Evolutionary conservation across 139 green algal species (phyloP).

Genomic region (Chlorella sp.): DNA sequence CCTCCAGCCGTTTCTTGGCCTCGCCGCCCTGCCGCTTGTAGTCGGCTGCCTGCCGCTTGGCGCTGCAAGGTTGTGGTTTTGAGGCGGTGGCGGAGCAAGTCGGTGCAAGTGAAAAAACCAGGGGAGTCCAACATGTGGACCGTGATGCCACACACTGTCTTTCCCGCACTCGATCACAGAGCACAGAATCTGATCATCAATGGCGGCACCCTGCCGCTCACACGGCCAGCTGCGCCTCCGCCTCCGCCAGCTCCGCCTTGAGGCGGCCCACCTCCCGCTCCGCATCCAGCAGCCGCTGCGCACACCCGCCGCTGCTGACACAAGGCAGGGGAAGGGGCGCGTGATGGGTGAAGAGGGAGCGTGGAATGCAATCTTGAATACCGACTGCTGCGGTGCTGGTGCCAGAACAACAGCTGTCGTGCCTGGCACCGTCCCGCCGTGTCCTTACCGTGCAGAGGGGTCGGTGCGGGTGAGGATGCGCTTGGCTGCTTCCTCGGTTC

Average conservation of each 20-base stretch:
- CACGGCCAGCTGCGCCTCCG: conserved; percentile 51
- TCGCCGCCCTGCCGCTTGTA: conserved; percentile 49
- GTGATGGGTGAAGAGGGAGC: too few species aligned
- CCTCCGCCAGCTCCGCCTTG: conserved; percentile 59
- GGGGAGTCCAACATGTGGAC: too few species aligned
- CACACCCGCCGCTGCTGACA: conserved; percentile 48
- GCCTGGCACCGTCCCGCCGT: too few species aligned
- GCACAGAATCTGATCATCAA: not conserved
- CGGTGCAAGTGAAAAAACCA: too few species aligned
- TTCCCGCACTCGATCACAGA: too few species aligned
- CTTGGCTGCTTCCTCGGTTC: conserved; percentile 83
- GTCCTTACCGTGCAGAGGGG: conserved; percentile 38
- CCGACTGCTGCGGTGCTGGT: too few species aligned
- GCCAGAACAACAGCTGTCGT: too few species aligned
- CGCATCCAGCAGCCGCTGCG: conserved; percentile 67
- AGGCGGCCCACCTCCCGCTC: conserved; percentile 60
- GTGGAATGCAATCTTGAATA: too few species aligned
- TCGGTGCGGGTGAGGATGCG: conserved; percentile 65
- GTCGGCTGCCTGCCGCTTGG: conserved; percentile 48
- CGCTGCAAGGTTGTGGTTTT: not conserved
- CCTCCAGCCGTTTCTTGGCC: conserved; percentile 55
- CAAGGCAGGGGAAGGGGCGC: too few species aligned
- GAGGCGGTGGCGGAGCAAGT: not conserved
- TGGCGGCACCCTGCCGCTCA: too few species aligned
- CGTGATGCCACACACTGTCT: not conserved